Base-by-base conservation (phyloP, 75 land plant genomes). In the Cupressus sempervirens region DNA sequence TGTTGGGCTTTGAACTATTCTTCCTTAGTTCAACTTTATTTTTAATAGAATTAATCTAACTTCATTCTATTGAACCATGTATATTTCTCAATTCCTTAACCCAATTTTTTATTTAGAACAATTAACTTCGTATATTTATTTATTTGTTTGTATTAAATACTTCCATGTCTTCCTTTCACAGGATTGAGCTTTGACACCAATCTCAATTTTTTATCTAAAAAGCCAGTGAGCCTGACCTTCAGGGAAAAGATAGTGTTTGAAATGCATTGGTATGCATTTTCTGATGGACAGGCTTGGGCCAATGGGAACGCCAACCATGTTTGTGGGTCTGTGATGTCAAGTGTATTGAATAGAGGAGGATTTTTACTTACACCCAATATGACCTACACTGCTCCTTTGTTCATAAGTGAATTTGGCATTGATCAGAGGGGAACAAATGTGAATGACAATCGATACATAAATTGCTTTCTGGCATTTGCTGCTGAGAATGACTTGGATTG, bases 221-320 rank as follows among this genome's bases (percentile, higher is more conserved):
- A 85, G 16, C 91, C 83, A 26, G 76, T 91, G 46, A 65, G 70
- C 14, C 54, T 91, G 2, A 84, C 82, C 0, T 93, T 95, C 84
- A 72, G 76, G 5, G 75, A 80, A 10, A 97, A 97, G 81, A 82
- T 94, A 8, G 92, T 95, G 7, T 97, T 90, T 46, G 99, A 97
- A 87, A 46, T 92, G 58, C 99, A 95, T 80, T 97, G 99, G 97
- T 95, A 97, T 83, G 86, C 84, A 8, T 92, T 91, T 83, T 83
- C 91, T 32, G 86, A 90, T 81, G 89, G 91, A 36, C 41, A 76
- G 8, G 88, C 88, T 1, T 95, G 94, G 93, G 87, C 4, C 48
- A 82, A 70, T 3, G 89, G 89, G 15, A 92, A 93, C 82, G 84
- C 91, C 12, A 95, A 95, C 86, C 85, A 95, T 26, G 94, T 90